Evolutionary conservation across 495 filamentous ascomycete species (phyloP).

Genomic region (Talaromyces borbonicus): DNA sequence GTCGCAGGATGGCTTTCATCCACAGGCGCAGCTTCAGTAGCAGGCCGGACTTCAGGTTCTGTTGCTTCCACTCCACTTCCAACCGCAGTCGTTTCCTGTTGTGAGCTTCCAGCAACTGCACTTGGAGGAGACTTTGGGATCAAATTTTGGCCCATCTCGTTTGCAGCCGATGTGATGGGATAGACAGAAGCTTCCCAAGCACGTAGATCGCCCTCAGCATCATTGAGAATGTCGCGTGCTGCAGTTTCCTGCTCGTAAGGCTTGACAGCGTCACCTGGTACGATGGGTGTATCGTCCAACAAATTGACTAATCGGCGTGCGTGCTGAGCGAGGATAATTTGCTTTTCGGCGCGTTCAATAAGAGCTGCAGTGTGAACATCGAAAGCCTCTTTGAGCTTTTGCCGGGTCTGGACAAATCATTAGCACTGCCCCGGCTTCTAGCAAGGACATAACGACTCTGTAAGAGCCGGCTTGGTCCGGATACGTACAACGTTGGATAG

Average conservation of each 20-base stretch:
- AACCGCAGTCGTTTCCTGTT: background rate
- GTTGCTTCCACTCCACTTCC: background rate
- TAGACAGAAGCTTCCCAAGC: conserved; percentile 57
- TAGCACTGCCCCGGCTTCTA: background rate
- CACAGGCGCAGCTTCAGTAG: background rate
- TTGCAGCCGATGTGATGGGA: conserved; percentile 35
- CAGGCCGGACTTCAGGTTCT: background rate
- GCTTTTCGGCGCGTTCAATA: conserved; percentile 93
- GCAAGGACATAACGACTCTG: conserved; percentile 3
- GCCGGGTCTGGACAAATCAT: conserved; percentile 62
- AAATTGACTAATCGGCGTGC: conserved; percentile 75
- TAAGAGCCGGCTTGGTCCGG: too few species aligned
- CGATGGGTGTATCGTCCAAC: conserved; percentile 84
- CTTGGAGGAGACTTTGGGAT: conserved; percentile 14
- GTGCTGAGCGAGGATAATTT: conserved; percentile 83
- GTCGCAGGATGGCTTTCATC: background rate
- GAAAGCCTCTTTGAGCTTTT: conserved; percentile 90
- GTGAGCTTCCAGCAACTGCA: background rate
- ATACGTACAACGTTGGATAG: conserved; percentile 75
- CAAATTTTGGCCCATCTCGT: conserved; percentile 13
- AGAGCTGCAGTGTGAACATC: conserved; percentile 75
- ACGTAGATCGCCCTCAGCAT: conserved; percentile 79
- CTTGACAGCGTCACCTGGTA: conserved; percentile 68
- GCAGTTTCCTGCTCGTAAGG: conserved; percentile 53
- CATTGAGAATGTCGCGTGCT: conserved; percentile 78